Percentiles rank a stretch among this genome's conserved stretches.
Evolutionary conservation across 78 protist genomes (phyloP).

Genomic region (Dictyostelium capitatum): DNA sequence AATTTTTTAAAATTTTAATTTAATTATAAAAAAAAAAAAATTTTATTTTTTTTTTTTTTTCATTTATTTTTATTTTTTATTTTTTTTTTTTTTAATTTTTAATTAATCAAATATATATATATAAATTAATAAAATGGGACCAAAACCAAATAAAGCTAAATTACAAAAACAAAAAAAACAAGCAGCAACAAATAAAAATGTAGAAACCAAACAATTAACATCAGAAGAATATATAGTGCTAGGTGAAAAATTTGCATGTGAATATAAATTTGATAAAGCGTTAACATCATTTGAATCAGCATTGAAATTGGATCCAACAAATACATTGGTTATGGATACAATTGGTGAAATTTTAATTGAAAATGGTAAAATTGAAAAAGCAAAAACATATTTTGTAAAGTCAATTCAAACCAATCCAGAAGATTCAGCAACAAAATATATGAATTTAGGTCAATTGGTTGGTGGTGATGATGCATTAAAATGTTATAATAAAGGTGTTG

Average conservation of each 20-base stretch:
- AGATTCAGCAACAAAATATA: conserved; percentile 32
- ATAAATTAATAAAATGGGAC: background rate
- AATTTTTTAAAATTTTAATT: too few species aligned
- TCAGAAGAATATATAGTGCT: conserved; percentile 7
- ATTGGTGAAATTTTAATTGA: conserved; percentile 50
- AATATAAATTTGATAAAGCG: conserved; percentile 17
- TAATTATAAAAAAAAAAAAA: too few species aligned
- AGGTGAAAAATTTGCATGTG: conserved; percentile 20
- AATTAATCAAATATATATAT: background rate
- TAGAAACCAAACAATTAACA: background rate
- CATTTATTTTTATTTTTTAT: too few species aligned
- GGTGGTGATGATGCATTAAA: conserved; percentile 71
- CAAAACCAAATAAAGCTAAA: conserved; percentile 14
- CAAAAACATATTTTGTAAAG: conserved; percentile 26
- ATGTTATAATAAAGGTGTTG: conserved; percentile 47
- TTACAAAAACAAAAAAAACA: background rate
- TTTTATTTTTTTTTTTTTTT: too few species aligned
- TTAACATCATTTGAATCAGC: conserved; percentile 16
- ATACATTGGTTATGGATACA: conserved; percentile 38
- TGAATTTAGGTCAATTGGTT: conserved; percentile 61
- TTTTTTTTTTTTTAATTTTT: too few species aligned
- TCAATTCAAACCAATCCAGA: conserved; percentile 52
- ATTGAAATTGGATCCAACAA: background rate
- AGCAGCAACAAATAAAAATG: background rate
- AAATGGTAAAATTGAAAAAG: conserved; percentile 26